A percentile compares a stretch with the other conserved stretches of the same genome.
Conservation (phyloP, 129 eudicot species). For the Lactuca sativa region DNA sequence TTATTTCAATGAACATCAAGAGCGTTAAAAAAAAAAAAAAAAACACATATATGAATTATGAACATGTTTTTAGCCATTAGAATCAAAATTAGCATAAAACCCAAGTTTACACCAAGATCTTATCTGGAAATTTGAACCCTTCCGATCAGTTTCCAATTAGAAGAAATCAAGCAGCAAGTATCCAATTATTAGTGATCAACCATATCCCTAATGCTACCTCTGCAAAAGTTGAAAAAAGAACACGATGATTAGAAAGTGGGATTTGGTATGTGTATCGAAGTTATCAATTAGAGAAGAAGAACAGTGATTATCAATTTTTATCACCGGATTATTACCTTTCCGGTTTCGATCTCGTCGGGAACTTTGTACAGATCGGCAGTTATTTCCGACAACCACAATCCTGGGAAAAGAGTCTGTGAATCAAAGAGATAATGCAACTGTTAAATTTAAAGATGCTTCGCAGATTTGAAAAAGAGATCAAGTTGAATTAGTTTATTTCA, state of each 20-base stretch:
- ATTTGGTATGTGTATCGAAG: background rate
- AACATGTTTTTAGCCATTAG: conserved; percentile 22
- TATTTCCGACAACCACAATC: conserved; percentile 63
- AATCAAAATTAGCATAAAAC: conserved; percentile 37
- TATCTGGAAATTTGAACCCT: conserved; percentile 21
- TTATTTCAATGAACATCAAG: conserved; percentile 29
- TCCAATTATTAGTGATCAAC: conserved; percentile 25
- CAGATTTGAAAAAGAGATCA: background rate
- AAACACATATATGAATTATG: conserved; percentile 25
- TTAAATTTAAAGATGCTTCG: conserved; percentile 14
- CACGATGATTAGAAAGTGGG: background rate
- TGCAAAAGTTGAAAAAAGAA: conserved; percentile 24
- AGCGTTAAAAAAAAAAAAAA: background rate
- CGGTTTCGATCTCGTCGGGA: conserved; percentile 39
- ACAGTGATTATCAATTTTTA: conserved; percentile 2
- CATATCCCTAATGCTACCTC: conserved; percentile 31
- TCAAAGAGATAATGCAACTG: conserved; percentile 27
- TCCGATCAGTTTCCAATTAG: conserved; percentile 8
- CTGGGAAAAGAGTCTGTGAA: conserved; percentile 63
- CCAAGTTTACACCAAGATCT: conserved; percentile 32
- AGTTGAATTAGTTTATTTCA: conserved; percentile 10
- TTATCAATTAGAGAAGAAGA: background rate
- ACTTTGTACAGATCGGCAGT: conserved; percentile 77
- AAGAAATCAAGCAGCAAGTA: conserved; percentile 5
- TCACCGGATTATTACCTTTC: conserved; percentile 32